Conservation (phyloP, 2,329 filamentous ascomycete species). For the Plectosphaerella cucumerina region DNA sequence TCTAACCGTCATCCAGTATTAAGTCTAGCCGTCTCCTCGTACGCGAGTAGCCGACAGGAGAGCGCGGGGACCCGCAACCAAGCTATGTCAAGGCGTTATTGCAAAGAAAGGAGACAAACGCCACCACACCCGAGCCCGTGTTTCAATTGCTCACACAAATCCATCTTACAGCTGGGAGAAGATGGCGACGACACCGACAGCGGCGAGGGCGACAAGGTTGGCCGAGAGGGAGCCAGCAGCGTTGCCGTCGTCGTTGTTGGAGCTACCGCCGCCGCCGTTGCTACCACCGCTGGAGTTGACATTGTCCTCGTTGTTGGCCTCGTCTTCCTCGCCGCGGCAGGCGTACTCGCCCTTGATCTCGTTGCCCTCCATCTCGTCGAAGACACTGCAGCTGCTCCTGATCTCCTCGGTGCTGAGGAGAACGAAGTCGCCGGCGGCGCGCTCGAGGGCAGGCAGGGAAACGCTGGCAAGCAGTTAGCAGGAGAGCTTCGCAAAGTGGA, state of each 20-base stretch:
- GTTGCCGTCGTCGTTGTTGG: slow-evolving; percentile 24
- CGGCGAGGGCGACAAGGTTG: slow-evolving; percentile 43
- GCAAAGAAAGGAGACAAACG: slow-evolving; percentile 10
- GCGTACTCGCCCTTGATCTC: slow-evolving; percentile 42
- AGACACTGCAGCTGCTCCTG: slow-evolving; percentile 45
- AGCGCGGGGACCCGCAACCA: slow-evolving; percentile 9
- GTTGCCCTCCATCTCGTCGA: slow-evolving; percentile 40
- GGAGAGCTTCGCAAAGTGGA: neutral
- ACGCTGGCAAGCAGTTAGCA: slow-evolving; percentile 48
- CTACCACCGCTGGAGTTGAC: slow-evolving; percentile 20
- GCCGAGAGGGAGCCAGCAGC: slow-evolving; percentile 40
- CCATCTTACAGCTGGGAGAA: slow-evolving; percentile 46
- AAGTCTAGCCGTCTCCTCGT: slow-evolving; percentile 38
- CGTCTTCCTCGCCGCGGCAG: slow-evolving; percentile 47
- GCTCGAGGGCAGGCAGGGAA: slow-evolving; percentile 59
- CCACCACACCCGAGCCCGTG: slow-evolving; percentile 12
- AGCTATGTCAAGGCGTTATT: slow-evolving; percentile 1
- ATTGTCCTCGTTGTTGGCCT: slow-evolving; percentile 44
- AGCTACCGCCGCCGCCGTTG: slow-evolving; percentile 12
- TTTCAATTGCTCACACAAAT: neutral
- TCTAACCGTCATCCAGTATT: slow-evolving; percentile 27
- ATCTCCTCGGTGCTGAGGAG: slow-evolving; percentile 64
- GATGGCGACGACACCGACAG: slow-evolving; percentile 41
- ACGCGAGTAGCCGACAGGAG: slow-evolving; percentile 22
- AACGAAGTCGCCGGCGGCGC: slow-evolving; percentile 70